Conservation (phyloP, 768 basidiomycete species). For the Lentinula lateritia region DNA sequence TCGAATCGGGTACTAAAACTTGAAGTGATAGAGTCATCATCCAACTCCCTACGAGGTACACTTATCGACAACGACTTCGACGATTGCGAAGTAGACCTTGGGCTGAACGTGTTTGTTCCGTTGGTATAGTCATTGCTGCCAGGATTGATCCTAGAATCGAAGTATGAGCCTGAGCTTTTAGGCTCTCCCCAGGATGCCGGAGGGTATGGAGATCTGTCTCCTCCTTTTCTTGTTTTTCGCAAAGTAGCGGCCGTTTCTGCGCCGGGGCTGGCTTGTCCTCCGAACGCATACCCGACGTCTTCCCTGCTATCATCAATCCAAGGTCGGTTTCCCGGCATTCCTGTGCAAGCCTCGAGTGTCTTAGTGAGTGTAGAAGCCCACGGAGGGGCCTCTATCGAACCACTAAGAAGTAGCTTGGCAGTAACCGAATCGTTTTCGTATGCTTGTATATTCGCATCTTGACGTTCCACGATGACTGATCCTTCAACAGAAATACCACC, state of each 20-base stretch:
- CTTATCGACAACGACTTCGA: constrained; percentile 26
- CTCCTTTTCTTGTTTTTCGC: constrained; percentile 42
- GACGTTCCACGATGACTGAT: constrained; percentile 87
- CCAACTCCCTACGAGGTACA: background rate
- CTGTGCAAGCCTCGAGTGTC: constrained; percentile 68
- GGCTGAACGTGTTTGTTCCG: background rate
- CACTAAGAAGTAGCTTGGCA: constrained; percentile 52
- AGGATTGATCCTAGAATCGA: constrained; percentile 20
- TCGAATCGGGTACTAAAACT: constrained; percentile 40
- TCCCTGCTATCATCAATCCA: constrained; percentile 57
- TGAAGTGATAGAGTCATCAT: constrained; percentile 7
- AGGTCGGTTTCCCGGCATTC: constrained; percentile 56
- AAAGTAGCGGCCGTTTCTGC: constrained; percentile 26
- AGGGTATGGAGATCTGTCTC: constrained; percentile 43
- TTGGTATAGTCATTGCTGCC: background rate
- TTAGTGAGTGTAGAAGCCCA: constrained; percentile 71
- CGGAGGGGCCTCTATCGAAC: constrained; percentile 14
- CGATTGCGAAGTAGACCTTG: constrained; percentile 15
- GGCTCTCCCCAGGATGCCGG: constrained; percentile 55
- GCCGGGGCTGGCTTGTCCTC: constrained; percentile 39
- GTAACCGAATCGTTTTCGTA: constrained; percentile 67
- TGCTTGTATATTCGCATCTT: constrained; percentile 86
- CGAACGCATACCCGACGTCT: constrained; percentile 53
- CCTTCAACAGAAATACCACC: constrained; percentile 89
- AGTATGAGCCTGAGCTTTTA: constrained; percentile 50